Evolutionary conservation across 331 rosid species (phyloP).

Genomic region (Stylosanthes scabra): DNA sequence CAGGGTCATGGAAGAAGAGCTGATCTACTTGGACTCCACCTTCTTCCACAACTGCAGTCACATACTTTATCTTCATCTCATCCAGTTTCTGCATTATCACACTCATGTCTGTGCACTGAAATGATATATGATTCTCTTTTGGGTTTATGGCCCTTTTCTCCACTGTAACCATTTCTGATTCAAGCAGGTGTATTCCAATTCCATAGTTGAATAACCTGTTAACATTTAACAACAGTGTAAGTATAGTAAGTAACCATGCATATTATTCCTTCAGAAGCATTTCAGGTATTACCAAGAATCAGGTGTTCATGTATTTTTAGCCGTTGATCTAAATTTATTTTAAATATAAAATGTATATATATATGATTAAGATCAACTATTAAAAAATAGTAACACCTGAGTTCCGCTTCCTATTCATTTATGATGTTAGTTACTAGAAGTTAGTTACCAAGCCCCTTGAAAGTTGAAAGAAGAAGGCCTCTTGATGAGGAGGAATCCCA

Average conservation of each 20-base stretch:
- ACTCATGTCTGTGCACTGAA: conserved; percentile 62
- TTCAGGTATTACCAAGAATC: too few species aligned
- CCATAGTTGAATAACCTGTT: conserved; percentile 71
- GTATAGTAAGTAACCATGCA: neutral
- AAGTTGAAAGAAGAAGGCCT: conserved; percentile 85
- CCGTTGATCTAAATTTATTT: too few species aligned
- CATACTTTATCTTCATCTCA: conserved; percentile 58
- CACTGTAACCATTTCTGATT: conserved; percentile 46
- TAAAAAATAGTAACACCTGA: too few species aligned
- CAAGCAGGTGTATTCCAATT: conserved; percentile 72
- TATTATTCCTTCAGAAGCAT: neutral
- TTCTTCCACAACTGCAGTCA: conserved; percentile 65
- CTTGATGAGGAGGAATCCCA: conserved; percentile 74
- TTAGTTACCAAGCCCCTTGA: conserved; percentile 78
- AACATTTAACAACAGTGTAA: too few species aligned
- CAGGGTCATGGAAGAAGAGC: conserved; percentile 81
- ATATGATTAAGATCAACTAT: too few species aligned
- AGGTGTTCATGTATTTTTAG: neutral
- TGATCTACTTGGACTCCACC: conserved; percentile 74
- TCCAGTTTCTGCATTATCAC: conserved; percentile 54
- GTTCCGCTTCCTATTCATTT: too few species aligned
- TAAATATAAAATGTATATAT: too few species aligned
- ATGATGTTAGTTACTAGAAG: neutral
- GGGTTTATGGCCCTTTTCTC: conserved; percentile 58
- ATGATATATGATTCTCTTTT: conserved; percentile 74